phyloP scores from a whole-genome alignment of 345 rosid genomes.

The Acer campestre region DNA sequence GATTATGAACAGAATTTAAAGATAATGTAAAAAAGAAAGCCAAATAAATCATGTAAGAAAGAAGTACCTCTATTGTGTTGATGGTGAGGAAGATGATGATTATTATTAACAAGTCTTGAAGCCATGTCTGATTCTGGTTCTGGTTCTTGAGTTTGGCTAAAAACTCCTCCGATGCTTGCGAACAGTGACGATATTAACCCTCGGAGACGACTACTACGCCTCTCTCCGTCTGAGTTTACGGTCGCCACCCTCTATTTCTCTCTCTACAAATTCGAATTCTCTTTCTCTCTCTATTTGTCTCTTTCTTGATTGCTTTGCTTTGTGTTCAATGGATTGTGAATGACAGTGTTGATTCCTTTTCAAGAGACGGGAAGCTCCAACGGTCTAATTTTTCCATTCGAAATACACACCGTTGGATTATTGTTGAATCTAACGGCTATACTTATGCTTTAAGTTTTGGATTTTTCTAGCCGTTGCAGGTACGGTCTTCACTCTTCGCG shows the following conservation, averaged over 20 bases:
- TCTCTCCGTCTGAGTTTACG: constrained; percentile 35
- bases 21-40: too few relatives aligned
- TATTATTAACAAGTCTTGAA: constrained; percentile 29
- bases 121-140: constrained; percentile 47
- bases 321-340: not conserved
- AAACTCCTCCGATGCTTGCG: constrained; percentile 56
- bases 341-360: not conserved
- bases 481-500: not conserved
- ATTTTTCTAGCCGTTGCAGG: constrained; percentile 50
- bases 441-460: constrained; percentile 31
- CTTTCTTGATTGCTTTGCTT: constrained; percentile 15
- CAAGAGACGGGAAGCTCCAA: constrained; percentile 32
- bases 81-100: constrained; percentile 29
- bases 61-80: constrained; percentile 36
- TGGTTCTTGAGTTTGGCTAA: constrained; percentile 33
- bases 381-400: constrained; percentile 36
- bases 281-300: not conserved
- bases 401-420: constrained; percentile 32
- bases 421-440: constrained; percentile 27
- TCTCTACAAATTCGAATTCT: not conserved
- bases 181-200: constrained; percentile 58
- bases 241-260: constrained; percentile 51
- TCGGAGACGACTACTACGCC: constrained; percentile 60
- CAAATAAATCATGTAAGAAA: not conserved
- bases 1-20: not conserved